These are phyloP conservation scores for Pestalotiopsis sp. DNA, from an alignment of 2,329 filamentous ascomycete species.

Conservation along the genomic window DNA sequence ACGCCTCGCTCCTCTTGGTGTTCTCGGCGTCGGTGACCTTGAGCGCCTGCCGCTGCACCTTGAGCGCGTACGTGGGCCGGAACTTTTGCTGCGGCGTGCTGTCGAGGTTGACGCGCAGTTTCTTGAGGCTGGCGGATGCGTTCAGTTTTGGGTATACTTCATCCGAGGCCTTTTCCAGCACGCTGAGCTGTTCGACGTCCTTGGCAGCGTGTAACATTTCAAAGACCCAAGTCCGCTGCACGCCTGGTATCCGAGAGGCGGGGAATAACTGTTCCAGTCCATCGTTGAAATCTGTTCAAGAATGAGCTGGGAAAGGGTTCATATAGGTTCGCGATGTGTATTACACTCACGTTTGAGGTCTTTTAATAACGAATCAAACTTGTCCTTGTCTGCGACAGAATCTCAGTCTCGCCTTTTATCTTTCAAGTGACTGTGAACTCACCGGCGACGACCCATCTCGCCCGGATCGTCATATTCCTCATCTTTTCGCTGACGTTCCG, in stretches of 20 bases:
- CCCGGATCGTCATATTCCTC: slow-evolving; percentile 36
- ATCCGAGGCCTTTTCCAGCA: slow-evolving; percentile 43
- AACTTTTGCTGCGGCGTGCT: slow-evolving; percentile 40
- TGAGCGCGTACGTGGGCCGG: slow-evolving; percentile 44
- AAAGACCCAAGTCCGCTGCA: slow-evolving; percentile 49
- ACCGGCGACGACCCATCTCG: slow-evolving; percentile 47
- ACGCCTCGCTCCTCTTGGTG: slow-evolving; percentile 22
- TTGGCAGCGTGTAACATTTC: slow-evolving; percentile 48
- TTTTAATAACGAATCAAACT: slow-evolving; percentile 41
- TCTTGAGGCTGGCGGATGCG: slow-evolving; percentile 45
- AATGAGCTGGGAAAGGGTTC: not conserved
- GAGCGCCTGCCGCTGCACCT: slow-evolving; percentile 37
- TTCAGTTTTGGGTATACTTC: slow-evolving; percentile 45
- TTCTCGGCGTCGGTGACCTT: slow-evolving; percentile 18
- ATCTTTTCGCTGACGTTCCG: slow-evolving; percentile 32
- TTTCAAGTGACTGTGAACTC: slow-evolving; percentile 15
- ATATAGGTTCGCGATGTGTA: not conserved
- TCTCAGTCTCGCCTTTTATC: not conserved
- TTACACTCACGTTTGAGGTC: slow-evolving; percentile 41
- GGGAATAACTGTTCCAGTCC: slow-evolving; percentile 50
- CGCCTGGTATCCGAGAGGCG: slow-evolving; percentile 40
- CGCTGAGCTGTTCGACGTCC: slow-evolving; percentile 41
- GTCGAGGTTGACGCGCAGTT: slow-evolving; percentile 50
- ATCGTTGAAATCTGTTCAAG: slow-evolving; percentile 45
- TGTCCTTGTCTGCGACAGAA: slow-evolving; percentile 41